Conservation (phyloP, 768 basidiomycete genomes). For the Kwoniella dendrophila region DNA sequence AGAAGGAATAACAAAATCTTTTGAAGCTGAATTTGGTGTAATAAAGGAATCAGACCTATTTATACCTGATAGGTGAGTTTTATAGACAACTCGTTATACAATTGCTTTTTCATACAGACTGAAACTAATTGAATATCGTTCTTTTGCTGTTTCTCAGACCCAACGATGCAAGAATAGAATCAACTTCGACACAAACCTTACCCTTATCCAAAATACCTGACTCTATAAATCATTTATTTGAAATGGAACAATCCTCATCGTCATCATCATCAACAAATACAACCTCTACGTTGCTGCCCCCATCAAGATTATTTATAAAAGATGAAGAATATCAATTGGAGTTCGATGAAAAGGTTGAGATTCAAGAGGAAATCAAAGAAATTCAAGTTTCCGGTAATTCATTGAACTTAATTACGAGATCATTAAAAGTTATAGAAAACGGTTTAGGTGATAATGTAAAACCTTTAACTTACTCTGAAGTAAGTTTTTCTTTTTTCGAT, state of each 20-base stretch:
- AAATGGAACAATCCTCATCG: not conserved
- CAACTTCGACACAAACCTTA: not conserved
- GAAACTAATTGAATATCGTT: too few relatives aligned
- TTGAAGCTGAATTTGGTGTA: slow-evolving; percentile 11
- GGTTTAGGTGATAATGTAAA: slow-evolving; percentile 1
- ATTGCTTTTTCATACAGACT: too few relatives aligned
- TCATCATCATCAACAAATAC: not conserved
- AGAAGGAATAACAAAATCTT: not conserved
- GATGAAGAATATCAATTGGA: slow-evolving; percentile 15
- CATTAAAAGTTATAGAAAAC: slow-evolving; percentile 6
- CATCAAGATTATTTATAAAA: not conserved
- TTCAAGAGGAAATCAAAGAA: slow-evolving; percentile 5
- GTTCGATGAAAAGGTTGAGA: slow-evolving; percentile 16
- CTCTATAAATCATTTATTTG: slow-evolving; percentile 2
- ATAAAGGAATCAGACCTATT: slow-evolving; percentile 12
- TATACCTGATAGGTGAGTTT: slow-evolving; percentile 22
- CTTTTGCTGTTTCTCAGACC: slow-evolving; percentile 9
- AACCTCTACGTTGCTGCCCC: slow-evolving; percentile 1
- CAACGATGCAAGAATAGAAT: slow-evolving; percentile 9
- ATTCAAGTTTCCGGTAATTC: not conserved
- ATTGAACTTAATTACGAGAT: not conserved
- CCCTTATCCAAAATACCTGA: slow-evolving; percentile 1
- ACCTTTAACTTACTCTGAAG: slow-evolving; percentile 18
- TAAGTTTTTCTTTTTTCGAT: slow-evolving; percentile 1
- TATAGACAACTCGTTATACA: not conserved